A percentile compares a stretch with the other conserved stretches of the same genome.
phyloP scores from a whole-genome alignment of 345 rosid species.

The Eucalyptus tenuipes region DNA sequence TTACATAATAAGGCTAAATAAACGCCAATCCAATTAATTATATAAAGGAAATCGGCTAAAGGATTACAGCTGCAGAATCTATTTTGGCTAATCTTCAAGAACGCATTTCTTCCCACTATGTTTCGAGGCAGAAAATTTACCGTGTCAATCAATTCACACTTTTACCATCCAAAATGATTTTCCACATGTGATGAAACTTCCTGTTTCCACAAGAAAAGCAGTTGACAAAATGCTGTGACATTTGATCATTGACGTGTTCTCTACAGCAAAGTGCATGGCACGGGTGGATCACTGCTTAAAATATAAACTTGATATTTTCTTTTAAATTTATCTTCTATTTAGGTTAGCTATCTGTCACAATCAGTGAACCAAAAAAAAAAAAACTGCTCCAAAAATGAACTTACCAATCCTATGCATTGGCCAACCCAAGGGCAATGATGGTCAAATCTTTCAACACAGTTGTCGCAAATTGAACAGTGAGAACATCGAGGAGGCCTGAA shows the following conservation, averaged over 20 bases:
- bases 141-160: neutral
- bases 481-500: conserved; percentile 97
- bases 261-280: neutral
- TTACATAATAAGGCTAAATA: neutral
- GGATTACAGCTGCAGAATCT: neutral
- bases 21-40: neutral
- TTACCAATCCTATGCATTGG: conserved; percentile 96
- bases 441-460: conserved; percentile 91
- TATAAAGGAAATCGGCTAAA: neutral
- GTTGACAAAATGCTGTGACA: neutral
- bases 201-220: neutral
- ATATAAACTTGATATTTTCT: neutral
- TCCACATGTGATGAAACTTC: neutral
- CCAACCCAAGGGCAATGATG: conserved; percentile 99
- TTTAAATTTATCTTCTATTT: neutral
- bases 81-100: neutral
- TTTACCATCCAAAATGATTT: neutral
- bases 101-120: neutral
- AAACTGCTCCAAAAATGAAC: neutral
- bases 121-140: neutral
- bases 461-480: conserved; percentile 96
- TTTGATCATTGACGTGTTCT: neutral
- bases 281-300: neutral
- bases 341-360: neutral
- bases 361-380: neutral